Conservation (phyloP, 2,329 filamentous ascomycete genomes). For the Curvularia eragrostidis region DNA sequence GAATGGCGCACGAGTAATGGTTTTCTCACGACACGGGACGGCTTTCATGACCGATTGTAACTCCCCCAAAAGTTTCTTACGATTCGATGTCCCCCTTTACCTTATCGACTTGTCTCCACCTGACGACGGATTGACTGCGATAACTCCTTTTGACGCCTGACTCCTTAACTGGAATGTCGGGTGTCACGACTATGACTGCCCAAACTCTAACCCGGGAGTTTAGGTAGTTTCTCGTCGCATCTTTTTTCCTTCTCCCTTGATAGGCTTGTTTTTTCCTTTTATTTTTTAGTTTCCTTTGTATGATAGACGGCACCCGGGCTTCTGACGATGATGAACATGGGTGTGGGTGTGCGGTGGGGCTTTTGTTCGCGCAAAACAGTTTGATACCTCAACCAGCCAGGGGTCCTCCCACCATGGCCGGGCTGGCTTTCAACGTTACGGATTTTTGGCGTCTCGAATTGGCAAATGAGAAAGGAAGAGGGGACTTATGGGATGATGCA, state of each 20-base stretch:
- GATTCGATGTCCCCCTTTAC: constrained; percentile 33
- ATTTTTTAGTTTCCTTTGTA: constrained; percentile 35
- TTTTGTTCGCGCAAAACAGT: constrained; percentile 31
- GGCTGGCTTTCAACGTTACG: constrained; percentile 26
- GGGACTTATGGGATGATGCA: constrained; percentile 7
- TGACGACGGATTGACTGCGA: constrained; percentile 13
- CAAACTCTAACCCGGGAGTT: constrained; percentile 25
- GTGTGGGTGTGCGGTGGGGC: constrained; percentile 28
- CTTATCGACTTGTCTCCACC: constrained; percentile 15
- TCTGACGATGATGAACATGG: constrained; percentile 35
- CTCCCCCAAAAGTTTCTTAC: constrained; percentile 46
- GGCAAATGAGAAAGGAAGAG: constrained; percentile 2
- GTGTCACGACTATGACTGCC: constrained; percentile 1
- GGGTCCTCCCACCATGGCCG: constrained; percentile 26
- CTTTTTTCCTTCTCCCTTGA: background rate
- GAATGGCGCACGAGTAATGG: constrained; percentile 48
- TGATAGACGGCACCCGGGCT: constrained; percentile 44
- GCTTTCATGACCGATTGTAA: constrained; percentile 42
- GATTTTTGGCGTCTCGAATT: constrained; percentile 23
- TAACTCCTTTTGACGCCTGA: constrained; percentile 27
- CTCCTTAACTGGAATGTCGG: constrained; percentile 43
- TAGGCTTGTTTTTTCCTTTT: constrained; percentile 10
- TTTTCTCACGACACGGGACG: constrained; percentile 40
- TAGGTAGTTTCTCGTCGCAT: constrained; percentile 2
- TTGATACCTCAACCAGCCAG: constrained; percentile 36